A percentile compares a stretch with the other conserved stretches of the same genome.
phyloP scores from a whole-genome alignment of 768 basidiomycete species.

The Mycena leptocephala region DNA sequence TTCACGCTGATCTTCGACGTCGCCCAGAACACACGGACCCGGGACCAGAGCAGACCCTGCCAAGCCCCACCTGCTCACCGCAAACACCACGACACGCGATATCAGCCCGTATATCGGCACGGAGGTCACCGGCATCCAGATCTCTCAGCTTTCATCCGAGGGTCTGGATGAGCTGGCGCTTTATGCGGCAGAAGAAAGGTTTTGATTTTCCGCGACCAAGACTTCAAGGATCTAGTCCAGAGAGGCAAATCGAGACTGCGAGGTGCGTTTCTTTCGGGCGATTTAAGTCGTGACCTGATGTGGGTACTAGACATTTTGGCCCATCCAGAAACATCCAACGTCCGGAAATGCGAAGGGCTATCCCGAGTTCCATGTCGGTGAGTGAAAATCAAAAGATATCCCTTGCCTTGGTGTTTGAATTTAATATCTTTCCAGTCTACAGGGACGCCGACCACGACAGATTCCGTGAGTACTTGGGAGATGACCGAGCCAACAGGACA shows the following conservation, averaged over 20 bases:
- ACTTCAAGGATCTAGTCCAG: slow-evolving; percentile 72
- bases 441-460: slow-evolving; percentile 61
- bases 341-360: slow-evolving; percentile 70
- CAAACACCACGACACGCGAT: slow-evolving; percentile 55
- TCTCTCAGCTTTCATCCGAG: slow-evolving; percentile 66
- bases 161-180: slow-evolving; percentile 71
- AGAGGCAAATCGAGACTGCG: slow-evolving; percentile 69
- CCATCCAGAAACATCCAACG: slow-evolving; percentile 63
- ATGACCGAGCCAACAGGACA: slow-evolving; percentile 57
- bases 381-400: slow-evolving; percentile 30
- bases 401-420: neutral
- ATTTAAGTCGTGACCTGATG: neutral
- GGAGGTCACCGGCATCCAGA: slow-evolving; percentile 66
- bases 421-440: slow-evolving; percentile 56
- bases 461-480: slow-evolving; percentile 61
- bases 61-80: slow-evolving; percentile 66
- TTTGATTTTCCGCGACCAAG: slow-evolving; percentile 72
- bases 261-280: slow-evolving; percentile 43
- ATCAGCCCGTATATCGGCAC: slow-evolving; percentile 70
- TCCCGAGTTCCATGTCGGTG: slow-evolving; percentile 74
- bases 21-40: slow-evolving; percentile 51
- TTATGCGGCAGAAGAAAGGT: slow-evolving; percentile 69
- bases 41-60: slow-evolving; percentile 64
- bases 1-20: neutral
- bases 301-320: slow-evolving; percentile 59